Evolutionary conservation across 345 rosid species (phyloP), one percentile per base, ranked within the genome.

Genomic region (Geranium rotundifolium): DNA sequence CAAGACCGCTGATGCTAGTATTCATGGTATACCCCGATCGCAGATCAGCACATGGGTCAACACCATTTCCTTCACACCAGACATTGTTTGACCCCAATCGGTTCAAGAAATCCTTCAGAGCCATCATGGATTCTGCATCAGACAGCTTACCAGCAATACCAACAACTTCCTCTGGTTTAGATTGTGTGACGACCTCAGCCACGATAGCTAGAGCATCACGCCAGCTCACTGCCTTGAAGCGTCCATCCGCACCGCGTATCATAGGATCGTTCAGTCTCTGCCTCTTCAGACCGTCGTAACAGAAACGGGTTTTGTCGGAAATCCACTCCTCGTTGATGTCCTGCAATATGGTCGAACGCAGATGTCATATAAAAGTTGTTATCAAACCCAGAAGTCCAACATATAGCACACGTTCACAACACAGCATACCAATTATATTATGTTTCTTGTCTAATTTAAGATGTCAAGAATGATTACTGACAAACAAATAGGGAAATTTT

Each of bases 281-380:
- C 76, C 99, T 85, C 82, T 95, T 95, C 70, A 95, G 74, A 71
- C 99, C 99, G 68, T 95, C 99, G 74, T 90, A 95, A 64, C 84
- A 77, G 70, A 95, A 95, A 37, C 99, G 80, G 23, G 97, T 95
- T 80, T 95, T 95, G 71, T 95, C 99, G 54, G 99, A 95, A 77
- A 95, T 90, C 99, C 99, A 95, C 69, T 95, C 99, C 78, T 95
- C 97, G 70, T 95, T 95, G 63, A 95, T 88, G 60, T 95, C 99
- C 99, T 95, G 85, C 66, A 75, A 79, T 23, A 77, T 15, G 27
- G 7, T 37, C 50, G 10, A 41, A 9, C 50, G 10, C 7, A 41
- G 14, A 41, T 41, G 7, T 31, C 37, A 31, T 31, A 31, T 2
- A 7, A 31, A 31, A 31, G 37, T 31, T 31, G 37, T 41, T 4